Percentiles rank a stretch among this genome's conserved stretches.
phyloP scores from a whole-genome alignment of 2,329 filamentous ascomycete species.

The Cladophialophora yegresii region DNA sequence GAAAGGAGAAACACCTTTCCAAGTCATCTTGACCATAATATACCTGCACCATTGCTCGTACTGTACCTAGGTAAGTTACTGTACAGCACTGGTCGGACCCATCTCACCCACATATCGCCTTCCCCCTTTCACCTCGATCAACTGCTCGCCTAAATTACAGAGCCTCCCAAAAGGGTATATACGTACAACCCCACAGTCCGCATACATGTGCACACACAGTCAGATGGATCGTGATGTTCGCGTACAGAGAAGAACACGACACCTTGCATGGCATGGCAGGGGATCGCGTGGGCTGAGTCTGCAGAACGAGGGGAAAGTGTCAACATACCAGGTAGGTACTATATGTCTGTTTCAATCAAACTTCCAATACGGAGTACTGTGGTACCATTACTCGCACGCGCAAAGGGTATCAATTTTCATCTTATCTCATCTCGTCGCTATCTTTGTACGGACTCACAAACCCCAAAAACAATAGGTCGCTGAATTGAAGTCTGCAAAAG shows the following conservation, averaged over 20 bases:
- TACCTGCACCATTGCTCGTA: not conserved
- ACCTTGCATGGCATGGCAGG: not conserved
- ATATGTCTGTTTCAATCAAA: too few relatives aligned
- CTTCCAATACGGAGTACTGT: not conserved
- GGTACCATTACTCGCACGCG: not conserved
- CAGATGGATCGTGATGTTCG: too few relatives aligned
- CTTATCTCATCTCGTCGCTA: not conserved
- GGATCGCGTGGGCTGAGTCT: not conserved
- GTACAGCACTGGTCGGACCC: too few relatives aligned
- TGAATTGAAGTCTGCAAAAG: not conserved
- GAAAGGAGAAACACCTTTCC: not conserved
- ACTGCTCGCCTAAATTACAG: too few relatives aligned
- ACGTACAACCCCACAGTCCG: too few relatives aligned
- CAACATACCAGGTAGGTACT: not conserved
- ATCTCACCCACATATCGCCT: too few relatives aligned
- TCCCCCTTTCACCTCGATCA: too few relatives aligned
- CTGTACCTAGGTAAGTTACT: too few relatives aligned
- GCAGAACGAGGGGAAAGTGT: not conserved
- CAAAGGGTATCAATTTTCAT: not conserved
- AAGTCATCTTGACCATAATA: not conserved
- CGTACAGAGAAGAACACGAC: too few relatives aligned
- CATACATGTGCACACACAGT: too few relatives aligned
- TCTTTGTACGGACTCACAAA: not conserved
- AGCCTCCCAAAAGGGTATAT: too few relatives aligned
- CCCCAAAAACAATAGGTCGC: not conserved